Conservation (phyloP, 169 alveolate genomes). For the Perkinsus olseni region DNA sequence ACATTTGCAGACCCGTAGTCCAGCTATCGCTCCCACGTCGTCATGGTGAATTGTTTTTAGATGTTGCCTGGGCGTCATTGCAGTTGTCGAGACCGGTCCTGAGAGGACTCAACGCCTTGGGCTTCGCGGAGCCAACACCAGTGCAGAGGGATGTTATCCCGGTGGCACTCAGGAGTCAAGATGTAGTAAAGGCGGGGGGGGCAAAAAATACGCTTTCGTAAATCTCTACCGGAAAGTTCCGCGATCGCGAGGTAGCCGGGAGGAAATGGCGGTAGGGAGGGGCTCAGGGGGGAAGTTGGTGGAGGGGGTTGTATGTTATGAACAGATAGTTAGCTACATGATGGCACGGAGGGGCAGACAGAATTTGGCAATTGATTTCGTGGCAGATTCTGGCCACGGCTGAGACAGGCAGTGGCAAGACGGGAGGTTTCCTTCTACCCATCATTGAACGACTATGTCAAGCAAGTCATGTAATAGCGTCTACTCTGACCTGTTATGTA, state of each 20-base stretch:
- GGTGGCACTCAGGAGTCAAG: slow-evolving; percentile 69
- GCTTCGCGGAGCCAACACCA: slow-evolving; percentile 61
- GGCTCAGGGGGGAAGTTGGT: too few species aligned
- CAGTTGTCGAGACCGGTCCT: background rate
- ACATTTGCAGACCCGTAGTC: background rate
- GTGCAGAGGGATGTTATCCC: slow-evolving; percentile 77
- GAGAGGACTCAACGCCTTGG: slow-evolving; percentile 59
- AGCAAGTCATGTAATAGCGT: slow-evolving; percentile 5
- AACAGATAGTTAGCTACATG: too few species aligned
- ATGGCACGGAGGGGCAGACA: background rate
- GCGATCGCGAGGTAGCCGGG: too few species aligned
- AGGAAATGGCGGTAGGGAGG: too few species aligned
- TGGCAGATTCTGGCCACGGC: slow-evolving; percentile 71
- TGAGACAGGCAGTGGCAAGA: slow-evolving; percentile 80
- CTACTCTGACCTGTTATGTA: background rate
- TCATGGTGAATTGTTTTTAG: background rate
- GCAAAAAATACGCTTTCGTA: too few species aligned
- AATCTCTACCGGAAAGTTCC: too few species aligned
- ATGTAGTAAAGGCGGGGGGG: background rate
- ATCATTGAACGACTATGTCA: slow-evolving; percentile 61
- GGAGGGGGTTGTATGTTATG: background rate
- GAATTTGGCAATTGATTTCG: too few species aligned
- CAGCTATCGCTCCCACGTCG: background rate
- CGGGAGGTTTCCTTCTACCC: slow-evolving; percentile 79
- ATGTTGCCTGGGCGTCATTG: background rate